Evolutionary conservation across 1,284 basidiomycete genomes (phyloP).

Genomic region (Melampsora occidentalis): DNA sequence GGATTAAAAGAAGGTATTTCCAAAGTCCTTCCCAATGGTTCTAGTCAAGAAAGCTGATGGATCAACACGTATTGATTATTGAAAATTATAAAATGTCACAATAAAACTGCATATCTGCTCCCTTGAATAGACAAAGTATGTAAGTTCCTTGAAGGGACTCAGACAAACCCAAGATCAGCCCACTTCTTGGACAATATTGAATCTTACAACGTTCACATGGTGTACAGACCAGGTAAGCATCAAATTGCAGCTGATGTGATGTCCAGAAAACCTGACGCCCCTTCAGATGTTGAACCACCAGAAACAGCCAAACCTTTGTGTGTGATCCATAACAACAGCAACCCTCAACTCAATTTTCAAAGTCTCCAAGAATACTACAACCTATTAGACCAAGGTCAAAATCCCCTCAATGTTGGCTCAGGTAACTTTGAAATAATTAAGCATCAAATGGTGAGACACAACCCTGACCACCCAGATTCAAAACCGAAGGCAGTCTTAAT

Average conservation of each 20-base stretch:
- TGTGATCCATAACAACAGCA: too few species aligned
- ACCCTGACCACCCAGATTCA: too few species aligned
- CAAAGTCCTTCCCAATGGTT: not conserved
- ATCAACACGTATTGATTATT: not conserved
- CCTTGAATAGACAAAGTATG: conserved; percentile 8
- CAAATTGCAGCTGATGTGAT: conserved; percentile 17
- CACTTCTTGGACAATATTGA: conserved; percentile 14
- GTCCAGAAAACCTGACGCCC: conserved; percentile 10
- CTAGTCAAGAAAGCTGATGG: conserved; percentile 9
- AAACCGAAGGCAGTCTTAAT: too few species aligned
- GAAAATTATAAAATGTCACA: not conserved
- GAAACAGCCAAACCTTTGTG: not conserved
- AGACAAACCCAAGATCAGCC: not conserved
- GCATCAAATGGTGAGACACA: too few species aligned
- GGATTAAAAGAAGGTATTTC: conserved; percentile 16
- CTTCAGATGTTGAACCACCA: conserved; percentile 2
- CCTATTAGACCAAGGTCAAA: too few species aligned
- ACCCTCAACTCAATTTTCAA: too few species aligned
- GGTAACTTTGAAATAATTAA: too few species aligned
- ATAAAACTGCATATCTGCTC: not conserved
- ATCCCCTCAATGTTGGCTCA: too few species aligned
- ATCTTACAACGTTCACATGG: conserved; percentile 8
- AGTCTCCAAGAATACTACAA: too few species aligned
- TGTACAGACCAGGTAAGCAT: conserved; percentile 15
- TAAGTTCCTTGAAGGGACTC: not conserved